A percentile compares a stretch with the other conserved stretches of the same genome.
Conservation (phyloP, 2,329 filamentous ascomycete species). For the Sporothrix luriei region DNA sequence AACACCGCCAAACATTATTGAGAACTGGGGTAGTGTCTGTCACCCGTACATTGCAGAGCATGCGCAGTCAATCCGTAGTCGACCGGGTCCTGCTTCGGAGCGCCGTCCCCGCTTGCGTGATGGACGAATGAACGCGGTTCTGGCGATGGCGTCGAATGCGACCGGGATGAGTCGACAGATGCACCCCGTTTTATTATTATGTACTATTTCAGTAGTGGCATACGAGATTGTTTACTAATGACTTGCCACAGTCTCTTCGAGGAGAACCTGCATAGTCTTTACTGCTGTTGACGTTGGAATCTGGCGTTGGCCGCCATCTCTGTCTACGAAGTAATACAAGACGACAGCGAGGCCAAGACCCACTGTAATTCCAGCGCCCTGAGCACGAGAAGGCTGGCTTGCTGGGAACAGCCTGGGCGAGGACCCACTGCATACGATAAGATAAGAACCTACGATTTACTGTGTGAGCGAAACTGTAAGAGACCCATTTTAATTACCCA, state of each 20-base stretch:
- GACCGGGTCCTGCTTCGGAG: no score
- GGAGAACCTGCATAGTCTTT: no score
- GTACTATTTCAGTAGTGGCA: no score
- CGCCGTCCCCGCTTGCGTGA: no score
- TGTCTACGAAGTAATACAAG: neutral
- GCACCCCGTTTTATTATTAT: no score
- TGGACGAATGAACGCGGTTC: neutral
- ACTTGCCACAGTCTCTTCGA: neutral
- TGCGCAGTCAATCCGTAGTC: neutral
- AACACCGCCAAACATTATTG: slow-evolving; percentile 6
- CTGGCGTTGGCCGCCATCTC: neutral
- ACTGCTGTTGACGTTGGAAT: no score
- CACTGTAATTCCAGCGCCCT: slow-evolving; percentile 9
- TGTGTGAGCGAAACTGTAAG: neutral
- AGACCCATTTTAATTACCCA: neutral
- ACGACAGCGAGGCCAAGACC: neutral
- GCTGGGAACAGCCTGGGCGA: neutral
- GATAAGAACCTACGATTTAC: slow-evolving; percentile 4
- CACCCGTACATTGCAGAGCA: neutral
- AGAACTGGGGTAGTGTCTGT: neutral
- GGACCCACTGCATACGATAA: neutral
- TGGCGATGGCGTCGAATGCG: no score
- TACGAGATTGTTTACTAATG: no score
- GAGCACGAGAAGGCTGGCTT: neutral
- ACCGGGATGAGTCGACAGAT: no score